phyloP scores from a whole-genome alignment of 768 basidiomycete species.

The Russula sp. region DNA sequence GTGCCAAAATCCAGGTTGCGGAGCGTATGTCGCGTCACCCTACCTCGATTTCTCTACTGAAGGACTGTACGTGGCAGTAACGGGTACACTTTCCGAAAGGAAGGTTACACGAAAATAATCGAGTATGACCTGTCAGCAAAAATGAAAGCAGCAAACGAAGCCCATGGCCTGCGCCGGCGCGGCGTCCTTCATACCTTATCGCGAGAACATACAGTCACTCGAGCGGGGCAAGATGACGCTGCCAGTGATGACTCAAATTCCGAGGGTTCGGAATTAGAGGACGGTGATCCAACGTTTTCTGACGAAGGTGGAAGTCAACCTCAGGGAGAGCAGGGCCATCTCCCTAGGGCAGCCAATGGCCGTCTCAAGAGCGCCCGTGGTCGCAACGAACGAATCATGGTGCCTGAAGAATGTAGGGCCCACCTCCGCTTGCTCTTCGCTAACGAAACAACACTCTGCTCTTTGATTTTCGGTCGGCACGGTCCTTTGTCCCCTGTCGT shows the following conservation, averaged over 20 bases:
- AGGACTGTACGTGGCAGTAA: conserved; percentile 36
- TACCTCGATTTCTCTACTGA: background rate
- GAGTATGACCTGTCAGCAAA: conserved; percentile 84
- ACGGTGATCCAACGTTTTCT: conserved; percentile 40
- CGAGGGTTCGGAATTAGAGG: conserved; percentile 44
- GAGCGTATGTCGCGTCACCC: conserved; percentile 51
- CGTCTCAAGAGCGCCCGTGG: conserved; percentile 69
- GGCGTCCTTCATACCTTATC: conserved; percentile 59
- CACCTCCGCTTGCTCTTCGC: conserved; percentile 84
- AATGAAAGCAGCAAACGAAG: conserved; percentile 55
- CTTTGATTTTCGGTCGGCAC: conserved; percentile 87
- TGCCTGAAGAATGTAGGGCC: conserved; percentile 88
- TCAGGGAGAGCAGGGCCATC: conserved; percentile 31
- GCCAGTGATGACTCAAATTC: conserved; percentile 38
- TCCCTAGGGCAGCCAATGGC: conserved; percentile 55
- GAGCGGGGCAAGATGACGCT: background rate
- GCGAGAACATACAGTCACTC: conserved; percentile 13
- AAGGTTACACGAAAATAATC: conserved; percentile 89
- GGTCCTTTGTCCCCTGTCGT: conserved; percentile 68
- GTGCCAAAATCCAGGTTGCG: conserved; percentile 73
- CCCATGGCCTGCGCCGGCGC: conserved; percentile 55
- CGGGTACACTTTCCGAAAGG: conserved; percentile 87
- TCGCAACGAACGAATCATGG: conserved; percentile 83
- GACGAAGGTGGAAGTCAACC: conserved; percentile 32
- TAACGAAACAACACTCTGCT: conserved; percentile 77